phyloP scores from a whole-genome alignment of 495 filamentous ascomycete species.

The Collariella sp. region DNA sequence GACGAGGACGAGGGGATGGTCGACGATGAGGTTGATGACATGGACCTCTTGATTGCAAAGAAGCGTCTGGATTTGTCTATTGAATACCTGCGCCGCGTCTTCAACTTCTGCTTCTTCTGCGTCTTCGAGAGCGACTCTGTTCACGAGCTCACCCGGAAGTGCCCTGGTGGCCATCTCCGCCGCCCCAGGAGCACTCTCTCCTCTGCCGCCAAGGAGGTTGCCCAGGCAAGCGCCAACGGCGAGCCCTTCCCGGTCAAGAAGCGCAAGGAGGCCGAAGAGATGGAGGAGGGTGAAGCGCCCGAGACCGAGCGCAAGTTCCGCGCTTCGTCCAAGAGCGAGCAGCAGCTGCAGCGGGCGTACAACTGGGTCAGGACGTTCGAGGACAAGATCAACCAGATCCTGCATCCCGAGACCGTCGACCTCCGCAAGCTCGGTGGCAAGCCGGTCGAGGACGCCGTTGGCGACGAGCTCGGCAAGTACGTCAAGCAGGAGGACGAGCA shows the following conservation, averaged over 20 bases:
- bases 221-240: constrained; percentile 68
- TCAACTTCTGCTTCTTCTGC: constrained; percentile 99
- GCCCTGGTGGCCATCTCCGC: constrained; percentile 90
- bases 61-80: constrained; percentile 94
- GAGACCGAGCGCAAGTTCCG: constrained; percentile 56
- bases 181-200: constrained; percentile 78
- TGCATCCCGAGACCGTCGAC: constrained; percentile 83
- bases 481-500: constrained; percentile 96
- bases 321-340: constrained; percentile 67
- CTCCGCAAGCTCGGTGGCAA: constrained; percentile 83
- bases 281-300: constrained; percentile 54
- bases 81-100: constrained; percentile 91
- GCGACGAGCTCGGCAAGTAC: constrained; percentile 77
- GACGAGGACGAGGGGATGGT: constrained; percentile 69
- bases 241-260: constrained; percentile 75
- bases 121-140: constrained; percentile 97
- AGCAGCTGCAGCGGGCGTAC: constrained; percentile 86
- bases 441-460: constrained; percentile 71
- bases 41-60: constrained; percentile 83
- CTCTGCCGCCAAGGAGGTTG: constrained; percentile 73
- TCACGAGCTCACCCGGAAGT: constrained; percentile 91
- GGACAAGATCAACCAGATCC: constrained; percentile 84
- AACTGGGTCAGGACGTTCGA: constrained; percentile 99
- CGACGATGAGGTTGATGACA: constrained; percentile 78
- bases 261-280: constrained; percentile 55